A percentile compares a stretch with the other conserved stretches of the same genome.
phyloP scores from a whole-genome alignment of 78 protist genomes.

The Monosiga brevicollis region DNA sequence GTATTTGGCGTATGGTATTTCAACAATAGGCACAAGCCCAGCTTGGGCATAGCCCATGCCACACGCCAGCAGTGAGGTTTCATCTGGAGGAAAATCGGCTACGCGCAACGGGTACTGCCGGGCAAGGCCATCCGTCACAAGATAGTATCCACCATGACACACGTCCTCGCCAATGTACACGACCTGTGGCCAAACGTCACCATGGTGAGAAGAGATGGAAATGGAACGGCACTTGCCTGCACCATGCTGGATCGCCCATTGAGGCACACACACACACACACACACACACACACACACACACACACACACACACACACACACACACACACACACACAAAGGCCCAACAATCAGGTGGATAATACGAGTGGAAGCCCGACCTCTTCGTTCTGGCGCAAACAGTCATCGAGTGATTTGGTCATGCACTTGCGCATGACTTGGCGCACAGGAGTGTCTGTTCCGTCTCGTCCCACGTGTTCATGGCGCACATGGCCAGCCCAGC shows the following conservation, averaged over 20 bases:
- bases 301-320: background rate
- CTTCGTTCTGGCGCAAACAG: too few species aligned
- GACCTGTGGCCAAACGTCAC: background rate
- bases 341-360: too few species aligned
- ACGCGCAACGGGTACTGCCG: conserved; percentile 29
- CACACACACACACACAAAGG: background rate
- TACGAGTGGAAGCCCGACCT: too few species aligned
- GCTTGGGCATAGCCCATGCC: conserved; percentile 37
- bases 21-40: conserved; percentile 48
- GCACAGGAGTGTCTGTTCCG: background rate
- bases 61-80: conserved; percentile 18
- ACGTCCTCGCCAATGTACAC: conserved; percentile 49
- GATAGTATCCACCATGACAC: conserved; percentile 43
- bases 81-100: conserved; percentile 43
- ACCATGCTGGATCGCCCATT: background rate
- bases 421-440: conserved; percentile 34
- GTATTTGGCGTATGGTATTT: conserved; percentile 58
- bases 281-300: background rate
- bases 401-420: too few species aligned
- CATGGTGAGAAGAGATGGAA: background rate
- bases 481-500: too few species aligned
- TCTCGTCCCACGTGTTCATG: too few species aligned
- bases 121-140: conserved; percentile 43
- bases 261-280: background rate
- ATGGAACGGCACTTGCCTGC: background rate